Conservation (phyloP, 306 rosid genomes). For the Adenanthera pavonina region DNA sequence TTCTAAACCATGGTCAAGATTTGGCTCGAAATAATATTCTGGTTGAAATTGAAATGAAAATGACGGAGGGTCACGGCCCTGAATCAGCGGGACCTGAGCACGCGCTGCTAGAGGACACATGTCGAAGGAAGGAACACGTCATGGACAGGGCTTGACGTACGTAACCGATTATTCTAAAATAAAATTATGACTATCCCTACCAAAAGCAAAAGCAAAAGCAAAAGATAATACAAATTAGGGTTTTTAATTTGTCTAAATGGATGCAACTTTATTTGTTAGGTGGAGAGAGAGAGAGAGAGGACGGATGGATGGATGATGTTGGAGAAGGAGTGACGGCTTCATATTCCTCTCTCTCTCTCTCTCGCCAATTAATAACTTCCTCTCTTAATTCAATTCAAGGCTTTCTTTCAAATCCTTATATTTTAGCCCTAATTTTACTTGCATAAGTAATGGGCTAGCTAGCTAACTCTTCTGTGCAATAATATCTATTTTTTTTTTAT, state of each 20-base stretch:
- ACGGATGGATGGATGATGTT: slow-evolving; percentile 51
- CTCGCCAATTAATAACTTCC: slow-evolving; percentile 46
- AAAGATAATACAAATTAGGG: slow-evolving; percentile 58
- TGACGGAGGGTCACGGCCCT: slow-evolving; percentile 40
- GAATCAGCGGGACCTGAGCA: slow-evolving; percentile 59
- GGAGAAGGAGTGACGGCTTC: slow-evolving; percentile 99
- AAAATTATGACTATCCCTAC: slow-evolving; percentile 47
- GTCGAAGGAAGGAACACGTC: slow-evolving; percentile 62
- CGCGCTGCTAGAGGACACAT: slow-evolving; percentile 46
- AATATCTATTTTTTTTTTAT: neutral
- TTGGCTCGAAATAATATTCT: neutral
- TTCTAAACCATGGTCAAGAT: slow-evolving; percentile 21
- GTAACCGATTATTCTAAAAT: slow-evolving; percentile 53
- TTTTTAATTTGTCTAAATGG: slow-evolving; percentile 45
- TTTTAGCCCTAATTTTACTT: slow-evolving; percentile 44
- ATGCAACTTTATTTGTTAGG: slow-evolving; percentile 70
- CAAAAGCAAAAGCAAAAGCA: neutral
- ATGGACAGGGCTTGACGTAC: slow-evolving; percentile 58
- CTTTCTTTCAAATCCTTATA: neutral
- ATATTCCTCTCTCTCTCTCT: slow-evolving; percentile 56
- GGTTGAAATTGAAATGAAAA: slow-evolving; percentile 23
- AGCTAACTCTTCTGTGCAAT: slow-evolving; percentile 3
- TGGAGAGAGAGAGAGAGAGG: slow-evolving; percentile 29
- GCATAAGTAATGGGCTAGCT: slow-evolving; percentile 48
- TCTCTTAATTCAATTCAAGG: too few relatives aligned